Base-by-base conservation (phyloP, 2,329 filamentous ascomycete species). In the Fusarium keratoplasticum region DNA sequence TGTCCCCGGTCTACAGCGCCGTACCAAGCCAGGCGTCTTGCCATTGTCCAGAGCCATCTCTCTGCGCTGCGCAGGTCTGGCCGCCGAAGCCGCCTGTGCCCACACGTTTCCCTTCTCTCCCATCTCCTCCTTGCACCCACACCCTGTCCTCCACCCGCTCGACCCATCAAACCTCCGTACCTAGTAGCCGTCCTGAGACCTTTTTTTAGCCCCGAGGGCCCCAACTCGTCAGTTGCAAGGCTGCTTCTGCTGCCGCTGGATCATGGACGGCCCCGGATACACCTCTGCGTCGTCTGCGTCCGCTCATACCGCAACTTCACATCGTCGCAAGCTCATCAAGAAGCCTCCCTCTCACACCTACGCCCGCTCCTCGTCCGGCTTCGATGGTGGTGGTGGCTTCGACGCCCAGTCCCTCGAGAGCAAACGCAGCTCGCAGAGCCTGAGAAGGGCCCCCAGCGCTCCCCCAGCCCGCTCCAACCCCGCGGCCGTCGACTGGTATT, bases 251-350 rank as follows among this genome's bases (percentile, higher is more conserved):
- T 73, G 71, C 71, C 69, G 75, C 70, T 76, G 77, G 81, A 86
- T 83, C 84, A 88, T 88, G 86, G 86, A 87, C 81, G 82, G 81
- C 80, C 83, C 81, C 77, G 82, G 82, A 78, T 81, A 81, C 79
- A 73, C 72, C 65, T 75, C 72, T 73, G 72, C 72, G 66, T 75
- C 72, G 63, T 77, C 76, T 76, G 75, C 76, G 57, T 77, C 76
- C 64, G 78, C 82, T 75, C 81, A 83, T 79, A 84, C 84, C 83
- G 83, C 84, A 83, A 83, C 78, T 78, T 87, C 86, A 69, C 86
- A 88, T 74, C 89, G 90, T 83, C 89, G 89, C 83, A 87, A 84
- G 81, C 88, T 92, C 75, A 88, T 89, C 80, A 92, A 92, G 85
- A 90, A 90, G 81, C 89, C 89, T 66, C 88, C 88, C 59, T 83